Percentiles rank a stretch among this genome's conserved stretches.
Conservation (phyloP, 2,329 filamentous ascomycete genomes). For the Colletotrichum coccodes region DNA sequence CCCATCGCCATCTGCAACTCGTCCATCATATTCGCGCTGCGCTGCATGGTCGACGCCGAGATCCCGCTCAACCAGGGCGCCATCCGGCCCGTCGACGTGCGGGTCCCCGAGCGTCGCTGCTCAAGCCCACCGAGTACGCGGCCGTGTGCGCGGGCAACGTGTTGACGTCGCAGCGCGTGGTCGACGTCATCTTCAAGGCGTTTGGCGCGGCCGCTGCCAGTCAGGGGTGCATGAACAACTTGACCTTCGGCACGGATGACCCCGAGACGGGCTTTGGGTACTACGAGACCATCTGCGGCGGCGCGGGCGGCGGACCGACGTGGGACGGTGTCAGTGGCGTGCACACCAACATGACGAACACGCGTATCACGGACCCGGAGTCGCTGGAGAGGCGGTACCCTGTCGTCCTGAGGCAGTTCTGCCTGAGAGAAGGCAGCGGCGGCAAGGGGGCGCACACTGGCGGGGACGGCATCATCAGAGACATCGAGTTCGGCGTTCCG, state of each 20-base stretch:
- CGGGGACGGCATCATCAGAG: conserved; percentile 74
- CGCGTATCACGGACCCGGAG: conserved; percentile 83
- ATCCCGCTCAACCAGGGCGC: conserved; percentile 59
- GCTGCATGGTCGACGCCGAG: conserved; percentile 45
- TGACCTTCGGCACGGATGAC: conserved; percentile 79
- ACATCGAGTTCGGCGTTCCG: conserved; percentile 78
- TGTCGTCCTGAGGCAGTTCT: conserved; percentile 77
- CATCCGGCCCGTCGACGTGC: conserved; percentile 78
- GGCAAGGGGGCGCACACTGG: conserved; percentile 71
- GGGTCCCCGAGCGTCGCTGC: conserved; percentile 71
- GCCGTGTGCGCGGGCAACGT: conserved; percentile 46
- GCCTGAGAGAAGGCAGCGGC: conserved; percentile 69
- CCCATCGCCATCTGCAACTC: conserved; percentile 46
- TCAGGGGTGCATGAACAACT: conserved; percentile 84
- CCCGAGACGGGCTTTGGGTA: conserved; percentile 75
- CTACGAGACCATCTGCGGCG: conserved; percentile 87
- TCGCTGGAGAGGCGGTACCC: conserved; percentile 82
- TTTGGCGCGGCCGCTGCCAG: conserved; percentile 80
- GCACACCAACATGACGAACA: conserved; percentile 89
- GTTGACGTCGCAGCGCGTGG: conserved; percentile 47
- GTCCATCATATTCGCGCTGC: conserved; percentile 45
- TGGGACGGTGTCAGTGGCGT: conserved; percentile 82
- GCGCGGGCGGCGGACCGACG: conserved; percentile 75
- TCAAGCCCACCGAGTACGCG: conserved; percentile 45
- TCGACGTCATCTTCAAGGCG: conserved; percentile 78